Evolutionary conservation across 768 basidiomycete genomes (phyloP), one percentile per base, ranked within the genome.

Genomic region (Suillus spraguei): DNA sequence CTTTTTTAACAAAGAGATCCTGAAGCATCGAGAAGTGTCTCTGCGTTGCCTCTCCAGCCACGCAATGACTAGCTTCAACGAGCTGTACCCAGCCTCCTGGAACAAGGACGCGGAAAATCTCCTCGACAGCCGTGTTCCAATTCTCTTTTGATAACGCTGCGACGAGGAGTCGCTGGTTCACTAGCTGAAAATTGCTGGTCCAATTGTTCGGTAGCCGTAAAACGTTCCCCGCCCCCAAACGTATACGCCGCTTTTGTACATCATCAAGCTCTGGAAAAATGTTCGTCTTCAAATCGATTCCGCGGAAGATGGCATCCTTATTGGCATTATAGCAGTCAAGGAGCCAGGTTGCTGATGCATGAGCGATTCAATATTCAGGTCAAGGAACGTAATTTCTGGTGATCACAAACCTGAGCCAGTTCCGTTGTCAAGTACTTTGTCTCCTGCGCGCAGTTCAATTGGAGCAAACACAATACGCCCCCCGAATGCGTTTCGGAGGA

Each of bases 11-110:
- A 11, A 39, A 58, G 16, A 58, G 55, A 39, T 58, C 55, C 3
- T 20, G 55, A 24, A 58, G 38, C 55, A 58, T 58, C 24, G 55
- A 38, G 5, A 28, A 58, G 24, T 58, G 55, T 13, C 14, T 39
- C 39, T 20, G 55, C 24, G 55, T 58, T 20, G 17, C 55, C 10
- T 58, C 55, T 39, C 55, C 55, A 39, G 38, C 38, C 20, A 28
- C 14, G 17, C 55, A 58, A 58, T 58, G 64, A 2, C 67, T 67
- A n/a, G 41, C 54, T 54, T 79, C 77, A 36, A 72, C 62, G n/a
- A 78, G 64, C 47, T 79, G 78, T 3, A 67, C 68, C 35, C 70
- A 76, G 4, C 77, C 77, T 2, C 77, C 76, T 0, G 76, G 77
- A 2, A 16, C 62, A 41, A 79, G 70, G 1, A 76, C 74, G 5